These are phyloP conservation scores for Clitopilus hobsonii DNA, from an alignment of 768 basidiomycete genomes.

Conservation along the genomic window DNA sequence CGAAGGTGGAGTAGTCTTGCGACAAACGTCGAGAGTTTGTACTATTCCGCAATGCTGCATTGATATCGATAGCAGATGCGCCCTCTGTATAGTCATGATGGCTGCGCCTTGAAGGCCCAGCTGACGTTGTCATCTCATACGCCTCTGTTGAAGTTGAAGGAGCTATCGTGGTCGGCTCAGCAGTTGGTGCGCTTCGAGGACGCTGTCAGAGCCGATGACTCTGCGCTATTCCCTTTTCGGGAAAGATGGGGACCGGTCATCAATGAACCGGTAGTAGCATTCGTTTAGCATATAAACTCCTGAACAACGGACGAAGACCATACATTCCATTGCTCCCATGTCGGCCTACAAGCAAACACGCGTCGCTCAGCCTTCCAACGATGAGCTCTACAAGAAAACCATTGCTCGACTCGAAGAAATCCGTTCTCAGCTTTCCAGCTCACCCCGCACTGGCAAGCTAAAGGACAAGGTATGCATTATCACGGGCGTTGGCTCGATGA, in stretches of 20 bases:
- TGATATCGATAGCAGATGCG: slow-evolving; percentile 72
- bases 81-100: slow-evolving; percentile 81
- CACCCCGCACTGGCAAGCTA: slow-evolving; percentile 53
- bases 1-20: slow-evolving; percentile 53
- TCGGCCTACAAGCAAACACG: slow-evolving; percentile 31
- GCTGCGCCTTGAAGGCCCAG: slow-evolving; percentile 25
- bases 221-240: not conserved
- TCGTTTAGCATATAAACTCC: not conserved
- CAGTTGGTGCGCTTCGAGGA: not conserved
- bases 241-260: not conserved
- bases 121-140: slow-evolving; percentile 38
- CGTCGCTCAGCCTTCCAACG: slow-evolving; percentile 22
- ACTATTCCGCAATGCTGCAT: slow-evolving; percentile 47
- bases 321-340: slow-evolving; percentile 19
- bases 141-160: slow-evolving; percentile 14
- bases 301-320: not conserved
- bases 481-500: slow-evolving; percentile 82
- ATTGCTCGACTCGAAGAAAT: slow-evolving; percentile 63
- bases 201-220: not conserved
- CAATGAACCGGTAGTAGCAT: slow-evolving; percentile 2
- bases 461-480: slow-evolving; percentile 80
- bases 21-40: slow-evolving; percentile 63
- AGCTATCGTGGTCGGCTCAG: slow-evolving; percentile 8
- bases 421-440: slow-evolving; percentile 56
- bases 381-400: slow-evolving; percentile 57